Conservation (phyloP, 2,329 filamentous ascomycete genomes). For the Endoconidiophora laricicola region DNA sequence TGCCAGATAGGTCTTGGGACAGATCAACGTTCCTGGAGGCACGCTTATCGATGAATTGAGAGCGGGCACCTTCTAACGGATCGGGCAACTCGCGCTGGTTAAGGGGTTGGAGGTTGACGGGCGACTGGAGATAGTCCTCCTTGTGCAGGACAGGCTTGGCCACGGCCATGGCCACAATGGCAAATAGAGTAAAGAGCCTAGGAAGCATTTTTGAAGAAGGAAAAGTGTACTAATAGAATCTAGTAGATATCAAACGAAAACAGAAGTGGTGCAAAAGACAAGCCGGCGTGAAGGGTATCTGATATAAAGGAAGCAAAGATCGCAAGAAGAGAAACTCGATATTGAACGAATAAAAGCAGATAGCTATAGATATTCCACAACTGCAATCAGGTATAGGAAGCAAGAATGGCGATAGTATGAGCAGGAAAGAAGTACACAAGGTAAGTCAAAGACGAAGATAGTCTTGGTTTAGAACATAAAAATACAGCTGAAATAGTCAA, state of each 20-base stretch:
- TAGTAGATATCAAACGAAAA: background rate
- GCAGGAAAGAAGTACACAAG: too few relatives aligned
- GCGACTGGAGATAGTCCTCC: conserved; percentile 6
- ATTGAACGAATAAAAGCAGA: too few relatives aligned
- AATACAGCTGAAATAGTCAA: too few relatives aligned
- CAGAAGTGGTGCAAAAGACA: background rate
- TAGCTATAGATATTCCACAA: too few relatives aligned
- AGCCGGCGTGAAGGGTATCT: background rate
- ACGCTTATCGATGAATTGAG: conserved; percentile 15
- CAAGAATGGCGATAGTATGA: too few relatives aligned
- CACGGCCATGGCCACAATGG: conserved; percentile 2
- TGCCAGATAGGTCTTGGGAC: background rate
- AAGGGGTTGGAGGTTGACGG: conserved; percentile 7
- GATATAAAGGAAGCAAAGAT: too few relatives aligned
- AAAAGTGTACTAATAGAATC: background rate
- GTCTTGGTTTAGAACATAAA: too few relatives aligned
- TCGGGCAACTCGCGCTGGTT: conserved; percentile 11
- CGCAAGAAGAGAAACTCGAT: too few relatives aligned
- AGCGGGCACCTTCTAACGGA: conserved; percentile 12
- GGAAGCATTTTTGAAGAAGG: background rate
- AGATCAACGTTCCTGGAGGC: conserved; percentile 13
- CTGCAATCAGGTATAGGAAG: too few relatives aligned
- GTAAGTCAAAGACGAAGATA: too few relatives aligned
- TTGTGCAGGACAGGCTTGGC: conserved; percentile 3
- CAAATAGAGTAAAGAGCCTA: background rate